A percentile compares a stretch with the other conserved stretches of the same genome.
Evolutionary conservation across 257 asterid species (phyloP).

Genomic region (Cordia subcordata): DNA sequence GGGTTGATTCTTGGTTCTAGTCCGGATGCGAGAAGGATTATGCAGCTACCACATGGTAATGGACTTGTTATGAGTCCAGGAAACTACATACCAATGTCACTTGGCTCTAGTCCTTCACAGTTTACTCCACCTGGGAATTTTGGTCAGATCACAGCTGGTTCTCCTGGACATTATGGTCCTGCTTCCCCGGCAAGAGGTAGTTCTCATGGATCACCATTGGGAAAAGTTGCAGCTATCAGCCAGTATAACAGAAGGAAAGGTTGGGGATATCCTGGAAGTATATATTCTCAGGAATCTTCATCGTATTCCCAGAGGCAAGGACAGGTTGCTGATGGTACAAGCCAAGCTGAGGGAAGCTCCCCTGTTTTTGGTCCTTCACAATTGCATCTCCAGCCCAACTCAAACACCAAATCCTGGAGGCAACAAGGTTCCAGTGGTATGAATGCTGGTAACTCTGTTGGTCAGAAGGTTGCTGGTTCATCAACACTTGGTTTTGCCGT

Average conservation of each 20-base stretch:
- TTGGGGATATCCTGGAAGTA: constrained; percentile 59
- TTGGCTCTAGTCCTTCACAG: constrained; percentile 98
- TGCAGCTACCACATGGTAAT: constrained; percentile 65
- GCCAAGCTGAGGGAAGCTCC: constrained; percentile 60
- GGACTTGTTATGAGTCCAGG: constrained; percentile 95
- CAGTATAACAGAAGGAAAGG: constrained; percentile 75
- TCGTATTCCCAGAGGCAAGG: constrained; percentile 64
- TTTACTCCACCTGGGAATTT: constrained; percentile 89
- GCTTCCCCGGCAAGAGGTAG: constrained; percentile 87
- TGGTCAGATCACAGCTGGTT: constrained; percentile 64
- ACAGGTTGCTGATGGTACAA: constrained; percentile 40
- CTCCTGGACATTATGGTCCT: constrained; percentile 97
- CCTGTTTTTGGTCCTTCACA: constrained; percentile 48
- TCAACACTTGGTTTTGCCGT: constrained; percentile 25
- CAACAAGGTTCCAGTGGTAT: constrained; percentile 63
- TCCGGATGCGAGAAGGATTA: constrained; percentile 84
- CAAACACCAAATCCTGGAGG: constrained; percentile 53
- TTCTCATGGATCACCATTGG: constrained; percentile 85
- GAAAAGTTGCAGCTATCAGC: constrained; percentile 73
- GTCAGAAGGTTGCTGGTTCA: constrained; percentile 34
- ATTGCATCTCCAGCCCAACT: constrained; percentile 50
- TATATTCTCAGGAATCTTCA: constrained; percentile 58
- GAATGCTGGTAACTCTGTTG: constrained; percentile 45
- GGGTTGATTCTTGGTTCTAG: constrained; percentile 70
- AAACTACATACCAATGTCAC: constrained; percentile 84